These are phyloP conservation scores for Podospora pseudoanserina DNA, from an alignment of 495 filamentous ascomycete genomes.

Conservation along the genomic window DNA sequence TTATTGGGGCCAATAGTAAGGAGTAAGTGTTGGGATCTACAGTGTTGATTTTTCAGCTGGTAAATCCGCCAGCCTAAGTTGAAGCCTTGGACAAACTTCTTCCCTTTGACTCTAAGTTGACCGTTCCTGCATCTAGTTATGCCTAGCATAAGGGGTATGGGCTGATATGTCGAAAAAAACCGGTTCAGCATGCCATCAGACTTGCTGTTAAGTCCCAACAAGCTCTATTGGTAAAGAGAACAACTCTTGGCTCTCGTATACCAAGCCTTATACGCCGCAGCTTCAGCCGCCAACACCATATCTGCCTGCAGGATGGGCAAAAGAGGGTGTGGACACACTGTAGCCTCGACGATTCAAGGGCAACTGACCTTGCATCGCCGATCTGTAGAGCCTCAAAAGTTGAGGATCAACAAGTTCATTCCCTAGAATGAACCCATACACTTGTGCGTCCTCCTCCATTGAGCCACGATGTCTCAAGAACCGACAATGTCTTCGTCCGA, in stretches of 20 bases:
- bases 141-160: not conserved
- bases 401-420: not conserved
- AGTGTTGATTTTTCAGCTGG: not conserved
- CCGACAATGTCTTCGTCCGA: not conserved
- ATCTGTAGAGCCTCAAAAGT: not conserved
- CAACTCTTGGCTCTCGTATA: not conserved
- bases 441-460: not conserved
- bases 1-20: not conserved
- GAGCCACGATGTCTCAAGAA: not conserved
- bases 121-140: not conserved
- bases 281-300: not conserved
- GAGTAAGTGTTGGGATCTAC: not conserved
- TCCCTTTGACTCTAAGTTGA: too few species aligned
- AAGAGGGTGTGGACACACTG: not conserved
- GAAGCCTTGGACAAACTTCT: too few species aligned
- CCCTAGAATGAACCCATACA: not conserved
- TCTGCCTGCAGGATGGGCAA: not conserved
- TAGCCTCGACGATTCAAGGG: not conserved
- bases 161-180: not conserved
- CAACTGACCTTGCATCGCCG: not conserved
- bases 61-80: too few species aligned
- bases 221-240: not conserved
- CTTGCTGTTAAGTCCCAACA: not conserved
- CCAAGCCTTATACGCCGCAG: not conserved
- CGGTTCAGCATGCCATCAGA: not conserved